A percentile compares a stretch with the other conserved stretches of the same genome.
These are phyloP conservation scores for Populus tomentosa DNA, from an alignment of 441 rosid species.

Conservation along the genomic window DNA sequence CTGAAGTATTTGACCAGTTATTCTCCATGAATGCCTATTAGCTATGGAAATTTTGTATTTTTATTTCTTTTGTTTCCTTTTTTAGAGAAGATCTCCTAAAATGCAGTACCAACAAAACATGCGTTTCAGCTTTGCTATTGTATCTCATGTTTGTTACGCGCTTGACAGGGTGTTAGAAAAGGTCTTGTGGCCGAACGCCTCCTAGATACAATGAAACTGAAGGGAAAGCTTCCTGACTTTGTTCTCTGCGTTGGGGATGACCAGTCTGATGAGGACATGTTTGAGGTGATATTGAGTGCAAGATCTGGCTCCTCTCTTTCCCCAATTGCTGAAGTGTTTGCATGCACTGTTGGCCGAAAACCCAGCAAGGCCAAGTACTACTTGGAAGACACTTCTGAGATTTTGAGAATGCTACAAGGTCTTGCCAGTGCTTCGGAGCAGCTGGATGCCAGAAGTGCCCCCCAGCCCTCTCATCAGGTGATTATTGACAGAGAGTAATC, in stretches of 20 bases:
- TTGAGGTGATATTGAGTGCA: conserved; percentile 67
- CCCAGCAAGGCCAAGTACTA: conserved; percentile 95
- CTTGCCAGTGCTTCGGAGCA: conserved; percentile 49
- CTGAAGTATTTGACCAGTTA: neutral
- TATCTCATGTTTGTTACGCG: neutral
- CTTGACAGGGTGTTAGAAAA: conserved; percentile 73
- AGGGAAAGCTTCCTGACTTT: conserved; percentile 67
- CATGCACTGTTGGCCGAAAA: conserved; percentile 88
- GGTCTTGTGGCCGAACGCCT: conserved; percentile 71
- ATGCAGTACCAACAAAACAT: neutral
- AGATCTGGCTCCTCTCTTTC: conserved; percentile 57
- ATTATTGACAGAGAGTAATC: conserved; percentile 17
- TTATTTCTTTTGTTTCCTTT: neutral
- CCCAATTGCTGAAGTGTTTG: conserved; percentile 78
- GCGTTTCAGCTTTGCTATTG: neutral
- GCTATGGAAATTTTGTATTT: neutral
- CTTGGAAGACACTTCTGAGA: conserved; percentile 71
- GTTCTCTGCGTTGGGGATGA: conserved; percentile 91
- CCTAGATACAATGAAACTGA: conserved; percentile 46
- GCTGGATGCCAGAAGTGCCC: conserved; percentile 24
- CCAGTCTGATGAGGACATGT: conserved; percentile 93
- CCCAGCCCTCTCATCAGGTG: conserved; percentile 10
- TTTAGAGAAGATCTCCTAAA: neutral
- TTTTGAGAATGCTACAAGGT: conserved; percentile 68
- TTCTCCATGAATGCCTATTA: neutral